A percentile compares a stretch with the other conserved stretches of the same genome.
Conservation (phyloP, 805 yeast genomes). For the Schwanniomyces pseudopolymorphus region DNA sequence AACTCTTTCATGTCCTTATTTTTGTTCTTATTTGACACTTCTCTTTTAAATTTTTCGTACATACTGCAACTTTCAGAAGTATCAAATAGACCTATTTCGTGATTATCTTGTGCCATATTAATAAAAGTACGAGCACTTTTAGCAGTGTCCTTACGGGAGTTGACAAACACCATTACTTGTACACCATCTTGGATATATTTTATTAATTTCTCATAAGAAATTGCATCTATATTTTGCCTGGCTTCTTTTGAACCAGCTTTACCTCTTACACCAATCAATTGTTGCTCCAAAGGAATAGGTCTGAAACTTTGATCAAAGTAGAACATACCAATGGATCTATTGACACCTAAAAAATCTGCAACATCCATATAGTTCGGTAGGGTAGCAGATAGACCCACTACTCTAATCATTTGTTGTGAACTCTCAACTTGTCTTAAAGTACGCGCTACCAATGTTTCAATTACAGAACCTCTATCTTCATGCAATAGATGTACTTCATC, state of each 20-base stretch:
- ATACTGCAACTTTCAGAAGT: conserved; percentile 42
- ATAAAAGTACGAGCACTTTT: conserved; percentile 77
- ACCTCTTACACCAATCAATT: conserved; percentile 81
- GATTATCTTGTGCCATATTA: conserved; percentile 60
- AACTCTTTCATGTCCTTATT: conserved; percentile 81
- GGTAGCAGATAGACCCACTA: conserved; percentile 93
- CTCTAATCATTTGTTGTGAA: conserved; percentile 88
- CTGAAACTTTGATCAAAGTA: conserved; percentile 91
- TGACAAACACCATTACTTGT: conserved; percentile 96
- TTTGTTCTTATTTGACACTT: conserved; percentile 63
- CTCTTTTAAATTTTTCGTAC: conserved; percentile 53
- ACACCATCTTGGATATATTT: conserved; percentile 67
- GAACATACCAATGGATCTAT: conserved; percentile 87
- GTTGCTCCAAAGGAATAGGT: conserved; percentile 91
- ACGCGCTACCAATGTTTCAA: conserved; percentile 92
- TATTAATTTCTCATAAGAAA: conserved; percentile 72
- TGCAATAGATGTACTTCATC: conserved; percentile 97
- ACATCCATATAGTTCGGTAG: conserved; percentile 90
- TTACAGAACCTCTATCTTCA: conserved; percentile 97
- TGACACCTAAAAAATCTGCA: conserved; percentile 91
- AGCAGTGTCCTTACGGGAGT: conserved; percentile 81
- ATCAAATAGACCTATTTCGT: conserved; percentile 60
- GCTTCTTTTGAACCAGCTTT: conserved; percentile 76
- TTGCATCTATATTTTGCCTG: conserved; percentile 69
- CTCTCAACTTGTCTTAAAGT: conserved; percentile 94